Base-by-base conservation (phyloP, 1,284 basidiomycete genomes). In the Irpex rosettiformis region DNA sequence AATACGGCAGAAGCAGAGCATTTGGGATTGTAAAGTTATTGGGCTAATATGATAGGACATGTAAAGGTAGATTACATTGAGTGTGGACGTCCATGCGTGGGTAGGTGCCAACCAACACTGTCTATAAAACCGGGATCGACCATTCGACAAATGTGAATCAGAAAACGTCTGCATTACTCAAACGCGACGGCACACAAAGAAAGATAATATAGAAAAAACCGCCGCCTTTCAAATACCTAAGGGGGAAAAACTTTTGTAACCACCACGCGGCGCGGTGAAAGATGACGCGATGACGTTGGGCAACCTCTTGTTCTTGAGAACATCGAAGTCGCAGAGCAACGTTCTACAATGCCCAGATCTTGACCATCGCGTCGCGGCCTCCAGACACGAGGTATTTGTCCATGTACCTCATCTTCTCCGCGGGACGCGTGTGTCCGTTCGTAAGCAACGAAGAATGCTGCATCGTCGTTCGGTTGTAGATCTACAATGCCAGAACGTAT, bases 381-480 rank as follows among this genome's bases (percentile, higher is more conserved):
- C 97, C 97, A 25, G 92, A 91, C 42, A 94, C 89, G 53, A 98
- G 80, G 74, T 98, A 99, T 60, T 90, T 87, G 75, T 99, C 96
- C 88, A 98, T 97, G 75, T 97, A 99, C 56, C 96, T 83, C 65
- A 99, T 76, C 63, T 84, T 83, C 74, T 97, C 93, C n/a, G 88
- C 90, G 0, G 96, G 95, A 64, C 85, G 87, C 22, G 85, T 91
- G 73, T 99, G 97, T 10, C 96, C 97, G 69, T 98, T 98, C 22
- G 90, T 91, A 48, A 83, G 73, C 56, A 99, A 75, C 37, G 89
- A 83, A 8, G 91, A 90, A 64, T 95, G 89, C 70, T 96, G 92
- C 77, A 91, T 86, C 61, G 90, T 95, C 13, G 94, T 98, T 30
- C 96, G 89, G 74, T 99, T 99, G 76, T 95, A 99, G 47, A 96